These are phyloP conservation scores for Lachancea nothofagi DNA, from an alignment of 805 yeast species.

Conservation along the genomic window DNA sequence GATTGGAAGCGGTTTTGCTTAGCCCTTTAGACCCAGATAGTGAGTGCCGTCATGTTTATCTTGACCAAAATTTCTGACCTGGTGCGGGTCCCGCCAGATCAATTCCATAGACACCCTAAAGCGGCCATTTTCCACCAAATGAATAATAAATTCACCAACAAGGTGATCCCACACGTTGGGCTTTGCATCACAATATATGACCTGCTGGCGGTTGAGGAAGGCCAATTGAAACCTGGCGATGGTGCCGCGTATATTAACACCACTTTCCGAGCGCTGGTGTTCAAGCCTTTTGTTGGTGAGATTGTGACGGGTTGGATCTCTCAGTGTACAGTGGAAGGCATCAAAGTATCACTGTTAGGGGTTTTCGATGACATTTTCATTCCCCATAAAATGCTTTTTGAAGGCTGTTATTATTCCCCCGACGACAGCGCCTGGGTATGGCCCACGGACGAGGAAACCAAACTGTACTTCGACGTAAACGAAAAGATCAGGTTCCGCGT, in stretches of 20 bases:
- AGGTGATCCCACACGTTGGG: slow-evolving; percentile 78
- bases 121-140: slow-evolving; percentile 75
- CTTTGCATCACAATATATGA: slow-evolving; percentile 84
- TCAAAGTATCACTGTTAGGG: slow-evolving; percentile 60
- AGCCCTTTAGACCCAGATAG: no score
- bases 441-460: slow-evolving; percentile 66
- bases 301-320: slow-evolving; percentile 89
- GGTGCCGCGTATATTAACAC: slow-evolving; percentile 81
- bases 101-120: slow-evolving; percentile 65
- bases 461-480: slow-evolving; percentile 78
- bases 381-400: slow-evolving; percentile 78
- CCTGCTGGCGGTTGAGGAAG: slow-evolving; percentile 74
- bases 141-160: slow-evolving; percentile 79
- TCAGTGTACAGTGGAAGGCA: slow-evolving; percentile 81
- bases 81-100: slow-evolving; percentile 81
- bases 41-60: slow-evolving; percentile 75
- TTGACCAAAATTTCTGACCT: slow-evolving; percentile 76
- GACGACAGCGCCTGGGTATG: slow-evolving; percentile 95
- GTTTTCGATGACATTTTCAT: slow-evolving; percentile 90
- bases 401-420: slow-evolving; percentile 57
- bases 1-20: not conserved
- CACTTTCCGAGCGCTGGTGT: slow-evolving; percentile 68
- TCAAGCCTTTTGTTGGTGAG: slow-evolving; percentile 94
- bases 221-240: slow-evolving; percentile 88
- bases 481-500: slow-evolving; percentile 89